Base-by-base conservation (phyloP, 768 basidiomycete genomes). In the Suillus brevipes region DNA sequence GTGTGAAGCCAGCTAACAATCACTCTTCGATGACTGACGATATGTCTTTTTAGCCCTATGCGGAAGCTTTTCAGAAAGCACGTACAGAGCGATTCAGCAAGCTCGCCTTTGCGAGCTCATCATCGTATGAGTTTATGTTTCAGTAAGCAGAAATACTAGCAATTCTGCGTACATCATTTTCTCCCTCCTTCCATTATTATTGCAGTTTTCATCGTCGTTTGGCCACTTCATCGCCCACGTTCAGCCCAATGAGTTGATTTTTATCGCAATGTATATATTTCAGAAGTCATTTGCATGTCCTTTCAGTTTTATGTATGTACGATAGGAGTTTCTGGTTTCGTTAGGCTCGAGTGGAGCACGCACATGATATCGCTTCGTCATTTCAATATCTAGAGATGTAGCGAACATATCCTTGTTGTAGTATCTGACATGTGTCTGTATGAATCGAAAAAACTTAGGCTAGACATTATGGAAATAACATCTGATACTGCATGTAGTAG, bases 11-110 rank as follows among this genome's bases (percentile, higher is more conserved):
- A 18, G 25, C 6, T 40, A 25, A 38, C 34, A 42, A 59, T 28
- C 4, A 18, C 34, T 31, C 10, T 14, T 23, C 4, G 10, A 28
- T 47, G 23, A 23, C 34, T 47, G 18, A n/a, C 37, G 37, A 47
- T 7, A 38, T 16, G 34, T 53, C 34, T 3, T n/a, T 25, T 28
- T 40, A 66, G 65, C 65, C 65, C 6, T 66, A 65, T 36, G 10
- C 64, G 14, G 55, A 64, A 28, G 63, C 65, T 18, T 66, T 34
- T 56, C 53, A 66, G 28, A 53, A 45, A 49, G 65, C 18, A 16
- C 13, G 36, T 6, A 36, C 28, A 25, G 65, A 53, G 10, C n/a
- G 31, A 28, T 18, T 16, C 3, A 59, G 40, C n/a, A 56, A 56
- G 38, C 28, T 16, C n/a, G n/a, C n/a, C n/a, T n/a, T n/a, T n/a